A percentile compares a stretch with the other conserved stretches of the same genome.
phyloP scores from a whole-genome alignment of 2,329 filamentous ascomycete genomes.

The Verticillium zaregamsianum region DNA sequence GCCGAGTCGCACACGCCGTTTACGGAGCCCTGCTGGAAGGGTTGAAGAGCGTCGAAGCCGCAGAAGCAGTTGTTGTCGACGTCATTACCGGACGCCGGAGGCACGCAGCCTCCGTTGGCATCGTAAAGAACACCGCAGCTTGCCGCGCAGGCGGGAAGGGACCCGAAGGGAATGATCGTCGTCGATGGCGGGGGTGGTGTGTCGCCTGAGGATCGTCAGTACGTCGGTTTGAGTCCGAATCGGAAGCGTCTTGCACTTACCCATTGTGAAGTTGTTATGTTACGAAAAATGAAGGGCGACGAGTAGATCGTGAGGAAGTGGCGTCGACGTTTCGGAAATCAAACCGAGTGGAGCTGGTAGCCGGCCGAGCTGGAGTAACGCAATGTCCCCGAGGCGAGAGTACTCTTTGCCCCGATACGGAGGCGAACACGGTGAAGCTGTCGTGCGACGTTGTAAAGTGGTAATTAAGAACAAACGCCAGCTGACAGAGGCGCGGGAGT shows the following conservation, averaged over 20 bases:
- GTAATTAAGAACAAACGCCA: not conserved
- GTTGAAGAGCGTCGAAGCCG: slow-evolving; percentile 53
- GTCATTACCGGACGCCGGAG: slow-evolving; percentile 41
- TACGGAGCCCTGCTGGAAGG: slow-evolving; percentile 25
- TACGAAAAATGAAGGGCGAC: not conserved
- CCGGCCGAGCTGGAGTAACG: not conserved
- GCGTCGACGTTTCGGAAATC: not conserved
- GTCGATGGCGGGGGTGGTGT: slow-evolving; percentile 22
- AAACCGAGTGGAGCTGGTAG: not conserved
- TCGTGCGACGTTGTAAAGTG: not conserved
- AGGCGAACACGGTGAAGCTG: not conserved
- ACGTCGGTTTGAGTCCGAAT: not conserved
- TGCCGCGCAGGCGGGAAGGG: slow-evolving; percentile 59
- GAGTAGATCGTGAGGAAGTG: not conserved
- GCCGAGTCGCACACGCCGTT: slow-evolving; percentile 57
- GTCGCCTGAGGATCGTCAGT: not conserved
- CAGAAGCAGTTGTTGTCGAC: slow-evolving; percentile 68
- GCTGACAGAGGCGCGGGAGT: not conserved
- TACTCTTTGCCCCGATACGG: not conserved
- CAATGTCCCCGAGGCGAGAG: not conserved
- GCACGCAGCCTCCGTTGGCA: slow-evolving; percentile 69
- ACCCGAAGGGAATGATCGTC: slow-evolving; percentile 52
- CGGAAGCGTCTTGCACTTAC: not conserved
- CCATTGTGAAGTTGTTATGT: not conserved
- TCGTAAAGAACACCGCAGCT: slow-evolving; percentile 59